Percentiles rank a stretch among this genome's conserved stretches.
phyloP scores from a whole-genome alignment of 495 filamentous ascomycete genomes.

The Parmelia sp. region DNA sequence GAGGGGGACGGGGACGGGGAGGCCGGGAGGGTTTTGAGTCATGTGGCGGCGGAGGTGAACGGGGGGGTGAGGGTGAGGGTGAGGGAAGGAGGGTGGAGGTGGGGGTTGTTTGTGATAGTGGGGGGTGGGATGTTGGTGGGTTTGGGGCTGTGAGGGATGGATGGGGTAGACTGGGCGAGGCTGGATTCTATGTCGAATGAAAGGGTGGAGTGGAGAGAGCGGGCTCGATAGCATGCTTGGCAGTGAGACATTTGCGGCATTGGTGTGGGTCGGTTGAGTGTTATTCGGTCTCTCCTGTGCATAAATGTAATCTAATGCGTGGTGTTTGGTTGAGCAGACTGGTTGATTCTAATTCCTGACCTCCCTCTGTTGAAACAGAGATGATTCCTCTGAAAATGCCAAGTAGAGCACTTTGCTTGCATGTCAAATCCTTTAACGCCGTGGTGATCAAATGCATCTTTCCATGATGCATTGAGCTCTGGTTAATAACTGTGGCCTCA shows the following conservation, averaged over 20 bases:
- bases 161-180: background rate
- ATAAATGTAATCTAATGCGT: background rate
- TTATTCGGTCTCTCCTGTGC: background rate
- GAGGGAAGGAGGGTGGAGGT: background rate
- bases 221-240: background rate
- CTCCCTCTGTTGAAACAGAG: background rate
- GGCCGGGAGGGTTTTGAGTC: background rate
- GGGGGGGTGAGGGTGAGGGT: background rate
- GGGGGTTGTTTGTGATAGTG: background rate
- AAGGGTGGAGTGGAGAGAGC: background rate
- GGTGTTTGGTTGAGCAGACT: background rate
- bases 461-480: background rate
- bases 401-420: background rate
- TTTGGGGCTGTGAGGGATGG: background rate
- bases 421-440: background rate
- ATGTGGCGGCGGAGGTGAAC: conserved; percentile 7
- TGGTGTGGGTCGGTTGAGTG: background rate
- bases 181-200: background rate
- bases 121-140: background rate
- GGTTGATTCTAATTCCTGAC: background rate
- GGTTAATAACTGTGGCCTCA: background rate
- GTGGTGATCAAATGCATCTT: background rate
- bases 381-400: background rate
- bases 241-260: background rate
- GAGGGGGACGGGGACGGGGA: conserved; percentile 12